These are phyloP conservation scores for Neoboletus magnificus DNA, from an alignment of 768 basidiomycete species.

Conservation along the genomic window DNA sequence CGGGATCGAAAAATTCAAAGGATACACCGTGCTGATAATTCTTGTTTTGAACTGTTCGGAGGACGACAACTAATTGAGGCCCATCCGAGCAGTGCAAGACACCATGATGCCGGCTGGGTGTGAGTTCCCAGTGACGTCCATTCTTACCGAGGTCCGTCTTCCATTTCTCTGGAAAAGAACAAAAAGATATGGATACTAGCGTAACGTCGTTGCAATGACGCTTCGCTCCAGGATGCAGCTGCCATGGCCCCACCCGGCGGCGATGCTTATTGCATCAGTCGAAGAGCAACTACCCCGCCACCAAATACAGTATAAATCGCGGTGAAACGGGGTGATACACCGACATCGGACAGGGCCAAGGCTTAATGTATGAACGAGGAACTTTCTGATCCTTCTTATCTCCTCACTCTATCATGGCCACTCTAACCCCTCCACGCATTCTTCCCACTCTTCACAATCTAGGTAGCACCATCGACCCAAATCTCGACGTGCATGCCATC, in stretches of 20 bases:
- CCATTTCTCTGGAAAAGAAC: background rate
- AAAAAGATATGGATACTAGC: no score
- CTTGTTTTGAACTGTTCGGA: no score
- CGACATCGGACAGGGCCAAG: background rate
- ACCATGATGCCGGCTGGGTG: no score
- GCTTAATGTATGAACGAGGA: background rate
- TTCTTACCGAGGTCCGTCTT: background rate
- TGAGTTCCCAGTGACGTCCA: no score
- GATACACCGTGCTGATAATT: no score
- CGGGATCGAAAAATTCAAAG: no score
- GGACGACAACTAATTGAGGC: no score
- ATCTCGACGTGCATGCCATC: constrained; percentile 36
- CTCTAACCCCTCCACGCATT: background rate
- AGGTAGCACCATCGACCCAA: constrained; percentile 23
- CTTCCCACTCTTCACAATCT: constrained; percentile 27
- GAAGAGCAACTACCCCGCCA: background rate
- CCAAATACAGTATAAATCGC: background rate
- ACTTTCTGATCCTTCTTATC: background rate
- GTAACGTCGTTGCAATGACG: no score
- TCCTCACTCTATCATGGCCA: constrained; percentile 5
- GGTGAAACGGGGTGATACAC: background rate
- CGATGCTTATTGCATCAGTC: background rate
- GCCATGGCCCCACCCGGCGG: no score
- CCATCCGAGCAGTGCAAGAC: no score
- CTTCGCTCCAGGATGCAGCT: no score